Evolutionary conservation across 2,329 filamentous ascomycete genomes (phyloP), one percentile per base, ranked within the genome.

Genomic region (Monilinia aucupariae): DNA sequence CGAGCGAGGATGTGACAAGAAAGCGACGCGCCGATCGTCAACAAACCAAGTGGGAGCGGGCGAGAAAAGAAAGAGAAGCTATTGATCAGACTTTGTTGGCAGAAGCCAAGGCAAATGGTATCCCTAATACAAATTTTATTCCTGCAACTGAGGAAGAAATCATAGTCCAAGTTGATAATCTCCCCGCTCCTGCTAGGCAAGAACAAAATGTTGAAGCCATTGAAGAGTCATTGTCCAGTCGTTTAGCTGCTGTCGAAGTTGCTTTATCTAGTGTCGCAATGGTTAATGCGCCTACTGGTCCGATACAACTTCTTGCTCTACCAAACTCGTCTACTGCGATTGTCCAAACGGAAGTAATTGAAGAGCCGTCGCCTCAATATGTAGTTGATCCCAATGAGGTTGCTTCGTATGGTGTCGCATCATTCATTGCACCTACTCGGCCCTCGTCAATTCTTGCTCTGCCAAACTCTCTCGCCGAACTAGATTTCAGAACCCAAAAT

Each of bases 41-140:
- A 65, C 83, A 90, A 71, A 87, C 90, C 76, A 99, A 99, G 76
- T 87, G 94, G 78, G 92, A 97, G 74, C 83, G 94, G 70, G 94
- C 94, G n/a, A 86, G 89, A 67, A 85, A 88, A 60, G 92, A 97
- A 75, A 86, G 91, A 69, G 89, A 96, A 72, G 89, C 85, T 13
- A 90, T 97, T 67, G 87, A 92, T 67, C 82, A 87, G 71, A 90
- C 87, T 64, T 78, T 86, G 43, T 79, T 80, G 63, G 79, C 82
- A 65, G 84, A 88, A 72, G 67, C 70, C 4, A n/a, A 41, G 45
- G 51, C 56, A 60, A 54, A 32, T 48, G 58, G 30, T 45, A 10
- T 54, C 20, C 15, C 10, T n/a, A 39, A 47, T 10, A 13, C n/a
- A 34, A 55, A 58, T 7, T 9, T 50, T 41, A 20, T 30, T 32